Conservation (phyloP, 2,329 filamentous ascomycete genomes). For the Cucurbitaria berberidis region DNA sequence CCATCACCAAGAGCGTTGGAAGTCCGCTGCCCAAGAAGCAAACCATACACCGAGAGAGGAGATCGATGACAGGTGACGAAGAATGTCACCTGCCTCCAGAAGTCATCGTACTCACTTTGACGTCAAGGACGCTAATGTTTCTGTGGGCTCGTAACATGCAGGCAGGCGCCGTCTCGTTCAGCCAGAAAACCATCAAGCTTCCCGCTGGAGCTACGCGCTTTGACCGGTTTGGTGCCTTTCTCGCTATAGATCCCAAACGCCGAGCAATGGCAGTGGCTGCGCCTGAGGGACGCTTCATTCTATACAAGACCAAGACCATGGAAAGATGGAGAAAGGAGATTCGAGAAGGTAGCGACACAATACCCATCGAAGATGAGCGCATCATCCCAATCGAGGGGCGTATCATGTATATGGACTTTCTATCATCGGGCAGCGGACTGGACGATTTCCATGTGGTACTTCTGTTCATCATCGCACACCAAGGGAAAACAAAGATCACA, state of each 20-base stretch:
- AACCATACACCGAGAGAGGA: constrained; percentile 15
- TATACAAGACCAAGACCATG: constrained; percentile 72
- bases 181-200: constrained; percentile 64
- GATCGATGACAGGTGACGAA: constrained; percentile 27
- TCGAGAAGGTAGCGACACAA: constrained; percentile 52
- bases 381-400: constrained; percentile 62
- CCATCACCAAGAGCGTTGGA: constrained; percentile 22
- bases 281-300: constrained; percentile 70
- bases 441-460: constrained; percentile 77
- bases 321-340: constrained; percentile 57
- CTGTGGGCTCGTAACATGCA: constrained; percentile 65
- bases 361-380: constrained; percentile 64
- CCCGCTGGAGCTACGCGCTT: constrained; percentile 62
- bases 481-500: constrained; percentile 55
- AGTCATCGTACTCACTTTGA: constrained; percentile 76
- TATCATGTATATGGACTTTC: constrained; percentile 87
- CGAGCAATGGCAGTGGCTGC: constrained; percentile 71
- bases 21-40: constrained; percentile 25
- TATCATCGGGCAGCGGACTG: constrained; percentile 71
- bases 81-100: constrained; percentile 68
- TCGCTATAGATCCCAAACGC: constrained; percentile 78
- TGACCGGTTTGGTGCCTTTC: constrained; percentile 66
- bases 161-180: constrained; percentile 63
- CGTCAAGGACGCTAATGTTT: constrained; percentile 76
- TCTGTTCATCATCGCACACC: constrained; percentile 63